A percentile compares a stretch with the other conserved stretches of the same genome.
phyloP scores from a whole-genome alignment of 2,329 filamentous ascomycete genomes.

The Diaporthe sp. region DNA sequence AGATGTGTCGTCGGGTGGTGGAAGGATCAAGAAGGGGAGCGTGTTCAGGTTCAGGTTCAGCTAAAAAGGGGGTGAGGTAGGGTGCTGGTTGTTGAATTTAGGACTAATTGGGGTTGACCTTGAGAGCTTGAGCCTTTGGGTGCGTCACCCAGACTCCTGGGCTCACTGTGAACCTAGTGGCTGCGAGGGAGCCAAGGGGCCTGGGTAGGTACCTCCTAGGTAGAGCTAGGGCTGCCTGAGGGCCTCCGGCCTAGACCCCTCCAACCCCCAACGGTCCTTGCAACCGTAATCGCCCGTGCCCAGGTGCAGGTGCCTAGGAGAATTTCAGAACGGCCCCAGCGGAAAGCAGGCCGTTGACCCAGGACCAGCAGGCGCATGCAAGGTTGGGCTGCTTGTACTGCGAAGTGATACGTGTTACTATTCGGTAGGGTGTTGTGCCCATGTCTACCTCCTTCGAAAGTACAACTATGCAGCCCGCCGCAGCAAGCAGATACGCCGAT shows the following conservation, averaged over 20 bases:
- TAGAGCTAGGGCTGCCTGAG: background rate
- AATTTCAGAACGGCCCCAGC: slow-evolving; percentile 7
- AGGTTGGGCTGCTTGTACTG: background rate
- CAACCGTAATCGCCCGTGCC: background rate
- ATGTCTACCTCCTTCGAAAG: background rate
- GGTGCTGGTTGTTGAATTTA: slow-evolving; percentile 28
- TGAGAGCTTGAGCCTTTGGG: slow-evolving; percentile 18
- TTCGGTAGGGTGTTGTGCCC: slow-evolving; percentile 8
- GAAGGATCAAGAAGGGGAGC: slow-evolving; percentile 34
- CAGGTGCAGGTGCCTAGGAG: slow-evolving; percentile 21
- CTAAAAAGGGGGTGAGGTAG: slow-evolving; percentile 41
- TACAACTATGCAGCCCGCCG: background rate
- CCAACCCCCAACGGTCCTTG: background rate
- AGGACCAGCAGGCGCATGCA: background rate
- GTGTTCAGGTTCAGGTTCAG: slow-evolving; percentile 33
- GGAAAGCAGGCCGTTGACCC: slow-evolving; percentile 1
- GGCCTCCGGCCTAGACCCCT: slow-evolving; percentile 1
- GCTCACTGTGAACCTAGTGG: background rate
- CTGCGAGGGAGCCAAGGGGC: slow-evolving; percentile 17
- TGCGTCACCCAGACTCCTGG: slow-evolving; percentile 25
- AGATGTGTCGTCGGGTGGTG: slow-evolving; percentile 37
- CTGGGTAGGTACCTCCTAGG: too few relatives aligned
- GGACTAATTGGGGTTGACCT: slow-evolving; percentile 30
- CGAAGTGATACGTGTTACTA: slow-evolving; percentile 26
- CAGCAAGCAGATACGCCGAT: background rate